phyloP scores from a whole-genome alignment of 2,329 filamentous ascomycete genomes.

The Penicillium decumbens region DNA sequence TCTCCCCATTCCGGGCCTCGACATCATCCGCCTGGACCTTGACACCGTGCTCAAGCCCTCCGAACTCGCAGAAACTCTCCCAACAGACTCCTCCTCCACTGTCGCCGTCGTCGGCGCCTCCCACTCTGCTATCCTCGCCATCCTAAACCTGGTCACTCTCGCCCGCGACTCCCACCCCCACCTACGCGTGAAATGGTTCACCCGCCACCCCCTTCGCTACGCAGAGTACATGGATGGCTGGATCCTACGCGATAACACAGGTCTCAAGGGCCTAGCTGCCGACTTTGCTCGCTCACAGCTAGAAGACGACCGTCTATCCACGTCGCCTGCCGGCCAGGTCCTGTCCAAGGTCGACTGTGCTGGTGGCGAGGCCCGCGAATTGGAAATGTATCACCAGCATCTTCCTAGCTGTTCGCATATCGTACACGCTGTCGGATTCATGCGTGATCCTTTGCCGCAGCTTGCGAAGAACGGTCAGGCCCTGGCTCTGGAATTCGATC shows the following conservation, averaged over 20 bases:
- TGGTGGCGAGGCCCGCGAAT: constrained; percentile 37
- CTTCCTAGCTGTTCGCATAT: constrained; percentile 51
- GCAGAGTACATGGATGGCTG: constrained; percentile 59
- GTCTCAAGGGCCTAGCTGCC: constrained; percentile 59
- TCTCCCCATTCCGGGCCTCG: constrained; percentile 41
- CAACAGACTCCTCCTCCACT: constrained; percentile 34
- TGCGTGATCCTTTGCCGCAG: constrained; percentile 47
- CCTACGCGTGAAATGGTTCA: constrained; percentile 59
- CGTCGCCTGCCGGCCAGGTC: constrained; percentile 46
- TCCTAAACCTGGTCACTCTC: constrained; percentile 57
- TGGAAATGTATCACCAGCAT: constrained; percentile 43
- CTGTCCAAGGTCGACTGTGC: constrained; percentile 48
- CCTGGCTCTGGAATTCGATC: constrained; percentile 29
- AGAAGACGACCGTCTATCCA: constrained; percentile 48
- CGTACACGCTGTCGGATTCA: constrained; percentile 59
- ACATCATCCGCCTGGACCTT: constrained; percentile 48
- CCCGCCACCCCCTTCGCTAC: constrained; percentile 56
- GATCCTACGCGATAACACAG: constrained; percentile 62
- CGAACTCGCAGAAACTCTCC: constrained; percentile 42
- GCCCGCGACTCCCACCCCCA: constrained; percentile 49
- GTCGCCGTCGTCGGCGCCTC: constrained; percentile 59
- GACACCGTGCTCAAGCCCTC: constrained; percentile 55
- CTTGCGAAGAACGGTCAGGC: constrained; percentile 37
- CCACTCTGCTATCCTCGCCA: constrained; percentile 59
- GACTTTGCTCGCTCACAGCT: constrained; percentile 57